Percentiles rank a stretch among this genome's conserved stretches.
These are phyloP conservation scores for Pythium apleroticum DNA, from an alignment of 352 stramenopile species.

Conservation along the genomic window DNA sequence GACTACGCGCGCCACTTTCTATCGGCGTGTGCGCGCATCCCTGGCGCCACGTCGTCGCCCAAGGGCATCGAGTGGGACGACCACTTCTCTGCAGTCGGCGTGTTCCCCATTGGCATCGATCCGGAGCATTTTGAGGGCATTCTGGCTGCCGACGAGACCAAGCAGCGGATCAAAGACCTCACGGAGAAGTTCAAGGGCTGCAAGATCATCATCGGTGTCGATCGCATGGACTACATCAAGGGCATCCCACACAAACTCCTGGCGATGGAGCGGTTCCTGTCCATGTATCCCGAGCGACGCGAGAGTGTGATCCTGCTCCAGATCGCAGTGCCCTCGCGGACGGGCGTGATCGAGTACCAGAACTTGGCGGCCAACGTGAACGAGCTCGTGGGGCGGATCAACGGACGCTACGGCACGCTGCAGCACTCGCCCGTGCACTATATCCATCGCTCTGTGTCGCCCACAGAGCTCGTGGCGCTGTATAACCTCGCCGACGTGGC, in stretches of 20 bases:
- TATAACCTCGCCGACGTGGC: constrained; percentile 90
- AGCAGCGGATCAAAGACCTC: constrained; percentile 63
- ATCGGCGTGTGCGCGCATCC: constrained; percentile 69
- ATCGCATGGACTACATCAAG: constrained; percentile 88
- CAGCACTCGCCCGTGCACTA: constrained; percentile 89
- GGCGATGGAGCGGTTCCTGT: constrained; percentile 85
- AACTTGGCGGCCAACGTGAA: constrained; percentile 81
- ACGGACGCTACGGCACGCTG: constrained; percentile 82
- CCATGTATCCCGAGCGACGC: constrained; percentile 81
- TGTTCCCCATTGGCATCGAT: constrained; percentile 87
- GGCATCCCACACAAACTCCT: constrained; percentile 86
- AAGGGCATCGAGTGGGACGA: constrained; percentile 82
- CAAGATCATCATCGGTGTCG: constrained; percentile 86
- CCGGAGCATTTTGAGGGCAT: constrained; percentile 81
- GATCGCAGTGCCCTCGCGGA: constrained; percentile 91
- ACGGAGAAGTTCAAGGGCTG: constrained; percentile 60
- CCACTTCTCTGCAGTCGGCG: constrained; percentile 77
- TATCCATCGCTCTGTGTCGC: constrained; percentile 77
- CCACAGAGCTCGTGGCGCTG: constrained; percentile 83
- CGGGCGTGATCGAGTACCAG: constrained; percentile 84
- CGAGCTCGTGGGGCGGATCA: constrained; percentile 88
- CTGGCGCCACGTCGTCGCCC: constrained; percentile 67
- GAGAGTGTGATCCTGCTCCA: constrained; percentile 93
- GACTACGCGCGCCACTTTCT: constrained; percentile 88
- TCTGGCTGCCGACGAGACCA: constrained; percentile 42